Base-by-base conservation (phyloP, 805 yeast genomes). In the Cyberlindnera americana region DNA sequence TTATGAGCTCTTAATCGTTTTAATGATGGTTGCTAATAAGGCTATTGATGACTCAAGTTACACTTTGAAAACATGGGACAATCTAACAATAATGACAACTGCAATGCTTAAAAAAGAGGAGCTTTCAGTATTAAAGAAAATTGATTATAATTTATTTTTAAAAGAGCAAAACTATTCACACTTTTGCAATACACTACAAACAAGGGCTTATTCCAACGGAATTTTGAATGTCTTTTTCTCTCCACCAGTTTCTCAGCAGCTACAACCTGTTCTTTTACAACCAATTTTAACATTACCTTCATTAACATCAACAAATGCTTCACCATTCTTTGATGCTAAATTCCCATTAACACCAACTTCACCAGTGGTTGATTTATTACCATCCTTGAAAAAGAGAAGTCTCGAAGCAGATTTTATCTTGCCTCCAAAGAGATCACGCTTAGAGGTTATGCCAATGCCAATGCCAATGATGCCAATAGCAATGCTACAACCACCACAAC, bases 1-100 rank as follows among this genome's bases (percentile, higher is more conserved):
- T 16, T 44, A 27, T 21, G 49, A 51, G 22, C 46, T 37, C 16
- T 35, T 38, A 72, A 77, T 43, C 41, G 52, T 50, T 9, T 44
- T 59, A 14, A 40, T 59, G 41, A 57, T 59, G 58, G 33, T 50
- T 66, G 54, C 60, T 57, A 73, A 73, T 53, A 73, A 73, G 53
- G 57, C 69, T 17, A 62, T 57, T 42, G 75, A 73, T 50, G 79
- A 73, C 47, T 75, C 69, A 37, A 66, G 71, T 29, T 73, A 71
- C 44, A 71, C 77, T 2, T 59, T 70, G 48, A 72, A 72, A 46
- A 73, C 78, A 7, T 73, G 79, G 79, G 57, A 54, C 15, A 53
- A 50, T 39, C 34, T 60, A 9, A 54, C 64, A 5, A 43, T 49
- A 3, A 31, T 56, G 13, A 33, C 44, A 1, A 35, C 42, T 3